phyloP scores from a whole-genome alignment of 1,139 yeast genomes.

The Kluyveromyces marxianus region DNA sequence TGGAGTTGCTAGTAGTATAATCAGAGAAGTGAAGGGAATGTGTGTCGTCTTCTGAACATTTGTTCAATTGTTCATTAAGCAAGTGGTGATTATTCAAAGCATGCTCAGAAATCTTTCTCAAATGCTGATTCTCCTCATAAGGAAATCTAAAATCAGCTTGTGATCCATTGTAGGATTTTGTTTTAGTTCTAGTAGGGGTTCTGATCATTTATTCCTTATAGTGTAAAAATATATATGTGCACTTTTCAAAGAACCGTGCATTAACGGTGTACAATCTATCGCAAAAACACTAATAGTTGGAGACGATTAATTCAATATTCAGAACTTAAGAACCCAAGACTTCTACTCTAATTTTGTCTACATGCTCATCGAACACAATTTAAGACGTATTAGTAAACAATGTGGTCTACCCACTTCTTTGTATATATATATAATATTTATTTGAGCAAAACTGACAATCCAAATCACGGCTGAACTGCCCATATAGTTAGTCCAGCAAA shows the following conservation, averaged over 20 bases:
- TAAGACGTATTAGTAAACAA: too few species aligned
- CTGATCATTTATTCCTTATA: constrained; percentile 14
- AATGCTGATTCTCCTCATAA: constrained; percentile 14
- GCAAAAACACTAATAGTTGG: too few species aligned
- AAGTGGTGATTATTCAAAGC: constrained; percentile 24
- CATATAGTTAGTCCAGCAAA: too few species aligned
- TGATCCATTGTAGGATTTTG: constrained; percentile 26
- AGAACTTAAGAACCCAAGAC: too few species aligned
- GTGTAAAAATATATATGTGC: constrained; percentile 3
- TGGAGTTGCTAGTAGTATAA: constrained; percentile 18
- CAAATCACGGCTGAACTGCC: too few species aligned
- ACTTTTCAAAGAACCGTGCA: not conserved
- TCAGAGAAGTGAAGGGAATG: constrained; percentile 25
- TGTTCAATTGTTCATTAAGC: constrained; percentile 16
- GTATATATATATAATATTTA: too few species aligned
- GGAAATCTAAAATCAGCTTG: constrained; percentile 30
- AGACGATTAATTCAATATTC: too few species aligned
- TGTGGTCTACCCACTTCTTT: too few species aligned
- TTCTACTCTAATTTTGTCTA: too few species aligned
- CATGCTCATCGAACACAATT: too few species aligned
- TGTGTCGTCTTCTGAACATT: constrained; percentile 13
- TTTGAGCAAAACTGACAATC: too few species aligned
- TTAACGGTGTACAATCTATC: too few species aligned
- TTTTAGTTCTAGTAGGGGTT: constrained; percentile 30
- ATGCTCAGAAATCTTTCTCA: constrained; percentile 12